Percentiles rank a stretch among this genome's conserved stretches.
Evolutionary conservation across 164 flowering plant species (phyloP).

Genomic region (Magnolia sinica): DNA sequence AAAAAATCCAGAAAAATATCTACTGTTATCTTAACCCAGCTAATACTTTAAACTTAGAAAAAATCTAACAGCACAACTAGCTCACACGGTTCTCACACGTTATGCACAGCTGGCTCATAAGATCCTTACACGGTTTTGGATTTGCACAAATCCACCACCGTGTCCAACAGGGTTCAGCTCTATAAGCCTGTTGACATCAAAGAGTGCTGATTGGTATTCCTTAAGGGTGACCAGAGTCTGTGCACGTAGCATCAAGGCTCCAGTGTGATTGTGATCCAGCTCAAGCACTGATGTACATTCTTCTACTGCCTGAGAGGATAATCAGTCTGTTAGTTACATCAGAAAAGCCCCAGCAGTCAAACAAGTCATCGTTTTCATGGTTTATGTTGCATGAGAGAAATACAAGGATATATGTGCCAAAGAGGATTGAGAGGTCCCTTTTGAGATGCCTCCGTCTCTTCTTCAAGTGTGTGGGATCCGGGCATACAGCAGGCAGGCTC

Average conservation of each 20-base stretch:
- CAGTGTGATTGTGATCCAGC: conserved; percentile 86
- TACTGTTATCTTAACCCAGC: too few species aligned
- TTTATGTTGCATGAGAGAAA: background rate
- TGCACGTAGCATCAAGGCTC: conserved; percentile 93
- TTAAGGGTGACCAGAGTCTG: conserved; percentile 89
- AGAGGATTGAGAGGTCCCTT: background rate
- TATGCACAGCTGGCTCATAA: too few species aligned
- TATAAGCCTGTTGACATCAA: conserved; percentile 85
- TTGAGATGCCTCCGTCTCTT: background rate
- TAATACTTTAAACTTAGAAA: too few species aligned
- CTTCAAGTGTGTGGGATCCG: background rate
- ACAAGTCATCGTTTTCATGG: background rate
- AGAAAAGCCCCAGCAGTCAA: conserved; percentile 5
- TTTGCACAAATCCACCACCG: too few species aligned
- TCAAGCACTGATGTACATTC: conserved; percentile 92
- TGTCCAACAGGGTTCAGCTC: conserved; percentile 86
- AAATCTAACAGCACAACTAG: too few species aligned
- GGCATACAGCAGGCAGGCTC: background rate
- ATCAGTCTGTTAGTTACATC: background rate
- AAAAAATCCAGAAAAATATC: too few species aligned
- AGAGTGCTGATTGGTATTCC: conserved; percentile 83
- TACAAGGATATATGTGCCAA: background rate
- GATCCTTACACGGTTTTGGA: too few species aligned
- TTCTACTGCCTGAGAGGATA: conserved; percentile 65
- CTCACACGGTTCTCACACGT: too few species aligned